These are phyloP conservation scores for Kickxella alabastrina DNA, from an alignment of 192 early-diverging fungal genomes.

Conservation along the genomic window DNA sequence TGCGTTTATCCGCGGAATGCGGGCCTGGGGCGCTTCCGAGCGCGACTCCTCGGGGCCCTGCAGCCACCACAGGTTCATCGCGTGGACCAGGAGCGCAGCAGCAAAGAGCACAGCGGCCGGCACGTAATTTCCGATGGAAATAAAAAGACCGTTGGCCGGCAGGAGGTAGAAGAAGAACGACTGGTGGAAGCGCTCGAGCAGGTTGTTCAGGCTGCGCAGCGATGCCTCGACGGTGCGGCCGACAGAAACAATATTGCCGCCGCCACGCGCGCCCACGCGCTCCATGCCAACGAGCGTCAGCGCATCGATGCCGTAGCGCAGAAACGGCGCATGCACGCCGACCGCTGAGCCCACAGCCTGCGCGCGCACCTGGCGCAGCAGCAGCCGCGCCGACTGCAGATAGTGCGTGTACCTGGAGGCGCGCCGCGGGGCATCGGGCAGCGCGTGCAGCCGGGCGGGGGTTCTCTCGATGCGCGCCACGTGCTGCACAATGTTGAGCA, in stretches of 20 bases:
- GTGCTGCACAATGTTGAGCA: slow-evolving; percentile 70
- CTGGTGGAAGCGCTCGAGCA: slow-evolving; percentile 92
- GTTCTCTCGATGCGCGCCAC: slow-evolving; percentile 53
- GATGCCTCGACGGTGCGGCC: slow-evolving; percentile 73
- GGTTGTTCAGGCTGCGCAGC: slow-evolving; percentile 81
- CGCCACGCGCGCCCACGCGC: background rate
- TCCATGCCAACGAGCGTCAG: slow-evolving; percentile 55
- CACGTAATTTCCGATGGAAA: slow-evolving; percentile 87
- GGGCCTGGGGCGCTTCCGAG: slow-evolving; percentile 28
- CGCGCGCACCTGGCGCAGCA: slow-evolving; percentile 35
- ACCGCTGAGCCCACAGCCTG: slow-evolving; percentile 42
- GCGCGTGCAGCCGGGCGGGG: slow-evolving; percentile 47
- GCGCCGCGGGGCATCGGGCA: slow-evolving; percentile 14
- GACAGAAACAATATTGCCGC: slow-evolving; percentile 11
- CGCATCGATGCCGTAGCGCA: slow-evolving; percentile 74
- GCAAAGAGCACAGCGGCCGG: slow-evolving; percentile 78
- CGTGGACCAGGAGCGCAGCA: slow-evolving; percentile 66
- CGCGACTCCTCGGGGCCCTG: slow-evolving; percentile 33
- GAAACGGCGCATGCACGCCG: slow-evolving; percentile 40
- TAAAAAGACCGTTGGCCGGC: slow-evolving; percentile 68
- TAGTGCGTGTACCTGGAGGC: slow-evolving; percentile 14
- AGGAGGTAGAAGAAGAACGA: slow-evolving; percentile 97
- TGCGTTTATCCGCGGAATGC: slow-evolving; percentile 35
- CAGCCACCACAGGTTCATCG: slow-evolving; percentile 56
- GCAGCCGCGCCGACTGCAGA: slow-evolving; percentile 15